Base-by-base conservation (phyloP, 495 filamentous ascomycete species). In the Apodospora peruviana region DNA sequence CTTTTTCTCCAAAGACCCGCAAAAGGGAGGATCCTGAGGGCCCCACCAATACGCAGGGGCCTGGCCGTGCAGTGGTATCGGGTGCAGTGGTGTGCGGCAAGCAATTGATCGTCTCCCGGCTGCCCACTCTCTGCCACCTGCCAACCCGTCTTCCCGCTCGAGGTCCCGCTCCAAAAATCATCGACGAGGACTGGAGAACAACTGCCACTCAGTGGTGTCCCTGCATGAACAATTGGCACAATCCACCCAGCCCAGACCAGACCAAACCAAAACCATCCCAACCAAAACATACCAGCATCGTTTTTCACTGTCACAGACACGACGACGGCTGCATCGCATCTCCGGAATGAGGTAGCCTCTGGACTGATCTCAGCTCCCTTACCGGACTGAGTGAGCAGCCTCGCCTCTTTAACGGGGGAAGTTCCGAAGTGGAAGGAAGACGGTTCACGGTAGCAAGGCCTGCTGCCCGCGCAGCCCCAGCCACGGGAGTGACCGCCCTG, bases 291-390 rank as follows among this genome's bases (percentile, higher is more conserved):
- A 35, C 32, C 32, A 35, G 11, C 32, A 35, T 35, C 32, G 32
- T n/a, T 11, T 7, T n/a, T 35, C 32, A 11, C 32, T n/a, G 32
- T 35, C 32, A n/a, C n/a, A n/a, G n/a, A n/a, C n/a, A n/a, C n/a
- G n/a, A 35, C 5, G 16, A 2, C 43, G 49, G 23, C 19, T 52
- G 36, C 52, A 40, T 40, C 59, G 56, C 51, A 39, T 55, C 45
- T 37, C 37, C 70, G 73, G 69, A 73, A 77, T 77, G 73, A 65
- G 72, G 73, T 77, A 77, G 68, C 65, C 64, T 56, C 51, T 52
- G 65, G 61, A 64, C 57, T 65, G 64, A 52, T 61, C 72, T 77
- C 73, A 75, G 73, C 66, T 74, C 73, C 73, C 62, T 73, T 57
- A 65, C 69, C 62, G 73, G 73, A 76, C 73, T 76, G 73, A 72